These are phyloP conservation scores for Quercus wislizeni DNA, from an alignment of 306 rosid species.

Conservation along the genomic window DNA sequence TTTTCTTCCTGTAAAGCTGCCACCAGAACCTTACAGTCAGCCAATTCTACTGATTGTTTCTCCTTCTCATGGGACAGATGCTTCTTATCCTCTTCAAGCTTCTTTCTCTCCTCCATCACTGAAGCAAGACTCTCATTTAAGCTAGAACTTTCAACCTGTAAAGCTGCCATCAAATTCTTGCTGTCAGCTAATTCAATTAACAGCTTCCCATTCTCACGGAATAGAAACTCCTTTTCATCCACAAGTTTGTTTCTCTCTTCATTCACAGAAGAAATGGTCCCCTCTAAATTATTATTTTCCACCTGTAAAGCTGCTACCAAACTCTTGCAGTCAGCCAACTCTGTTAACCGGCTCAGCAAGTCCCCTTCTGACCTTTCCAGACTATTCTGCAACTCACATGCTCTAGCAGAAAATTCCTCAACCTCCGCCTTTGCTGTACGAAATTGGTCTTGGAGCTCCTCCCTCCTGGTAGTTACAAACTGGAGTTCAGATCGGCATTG, in stretches of 20 bases:
- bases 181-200: constrained; percentile 46
- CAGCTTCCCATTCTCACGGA: constrained; percentile 56
- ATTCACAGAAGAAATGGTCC: constrained; percentile 37
- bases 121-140: constrained; percentile 46
- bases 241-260: constrained; percentile 50
- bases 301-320: constrained; percentile 54
- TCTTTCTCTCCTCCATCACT: constrained; percentile 50
- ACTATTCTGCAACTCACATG: constrained; percentile 50
- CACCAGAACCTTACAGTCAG: constrained; percentile 45
- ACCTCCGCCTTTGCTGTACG: constrained; percentile 42
- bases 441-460: constrained; percentile 55
- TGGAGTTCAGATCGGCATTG: constrained; percentile 53
- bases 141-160: constrained; percentile 57
- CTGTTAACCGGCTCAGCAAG: constrained; percentile 44
- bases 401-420: constrained; percentile 58
- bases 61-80: constrained; percentile 49
- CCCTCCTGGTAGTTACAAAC: constrained; percentile 46
- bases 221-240: constrained; percentile 52
- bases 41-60: constrained; percentile 47
- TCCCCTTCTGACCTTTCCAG: constrained; percentile 57
- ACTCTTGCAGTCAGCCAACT: constrained; percentile 65
- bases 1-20: constrained; percentile 53
- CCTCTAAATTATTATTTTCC: constrained; percentile 56
- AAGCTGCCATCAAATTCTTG: constrained; percentile 41
- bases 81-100: constrained; percentile 46